Base-by-base conservation (phyloP, 441 rosid genomes). In the Euphorbia corollata region DNA sequence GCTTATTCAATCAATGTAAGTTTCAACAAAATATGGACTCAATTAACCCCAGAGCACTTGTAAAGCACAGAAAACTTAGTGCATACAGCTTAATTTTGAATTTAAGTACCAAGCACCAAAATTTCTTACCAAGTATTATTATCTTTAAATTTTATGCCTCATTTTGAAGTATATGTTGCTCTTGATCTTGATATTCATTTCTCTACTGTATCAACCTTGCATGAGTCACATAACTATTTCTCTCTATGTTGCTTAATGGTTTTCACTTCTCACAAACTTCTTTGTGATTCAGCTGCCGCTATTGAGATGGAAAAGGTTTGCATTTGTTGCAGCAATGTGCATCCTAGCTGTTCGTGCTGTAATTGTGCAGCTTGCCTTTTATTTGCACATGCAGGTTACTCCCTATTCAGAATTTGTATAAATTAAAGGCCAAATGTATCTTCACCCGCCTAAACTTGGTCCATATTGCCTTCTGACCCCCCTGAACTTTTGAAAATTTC, bases 1-100 rank as follows among this genome's bases (percentile, higher is more conserved):
- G 96, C 99, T 63, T 93, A 93, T 73, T 93, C 99, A 65, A 81
- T 91, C 77, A 79, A 93, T 80, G 99, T 93, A 78, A 85, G 97
- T 85, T 72, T 50, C 16, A 58, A 8, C 20, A 27, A 7, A 27
- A 16, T 45, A 4, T 24, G 11, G 48, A 60, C 61, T 11, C 5
- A 20, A 15, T 20, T 38, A 51, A 36, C 23, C 20, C 9, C 62
- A 20, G 16, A 50, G 41, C 50, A 39, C 45, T 51, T 41, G n/a
- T 12, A 41, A 61, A 62, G 54, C 32, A 54, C 2, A 38, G 43
- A 43, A 3, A 36, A 63, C 58, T 18, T 27, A 11, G 34, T 41
- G 30, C 18, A 47, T 20, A 54, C 3, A 43, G 41, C 53, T 27
- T 15, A 60, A 48, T 67, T 36, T 13, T 56, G 8, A n/a, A 18